Percentiles rank a stretch among this genome's conserved stretches.
Conservation (phyloP, 2,329 filamentous ascomycete species). For the Penicillium corylophilum region DNA sequence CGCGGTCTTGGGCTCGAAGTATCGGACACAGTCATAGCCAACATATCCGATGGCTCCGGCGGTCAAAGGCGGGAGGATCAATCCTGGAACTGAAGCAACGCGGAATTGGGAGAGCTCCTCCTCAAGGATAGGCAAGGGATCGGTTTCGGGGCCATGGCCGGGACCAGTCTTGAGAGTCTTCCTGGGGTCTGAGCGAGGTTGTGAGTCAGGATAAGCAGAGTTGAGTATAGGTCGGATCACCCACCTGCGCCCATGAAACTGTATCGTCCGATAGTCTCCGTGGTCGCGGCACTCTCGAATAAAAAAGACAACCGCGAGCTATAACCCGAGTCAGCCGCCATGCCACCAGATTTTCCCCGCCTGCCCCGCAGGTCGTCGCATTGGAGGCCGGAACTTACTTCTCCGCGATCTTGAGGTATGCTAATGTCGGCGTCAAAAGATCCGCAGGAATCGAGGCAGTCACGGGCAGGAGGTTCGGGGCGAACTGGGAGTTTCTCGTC, state of each 20-base stretch:
- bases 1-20: slow-evolving; percentile 97
- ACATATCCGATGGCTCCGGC: slow-evolving; percentile 96
- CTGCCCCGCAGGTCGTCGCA: neutral
- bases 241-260: slow-evolving; percentile 84
- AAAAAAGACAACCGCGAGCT: slow-evolving; percentile 81
- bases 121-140: slow-evolving; percentile 81
- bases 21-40: slow-evolving; percentile 94
- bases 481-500: slow-evolving; percentile 52
- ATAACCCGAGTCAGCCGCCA: slow-evolving; percentile 11
- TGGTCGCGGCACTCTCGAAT: slow-evolving; percentile 89
- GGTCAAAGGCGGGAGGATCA: slow-evolving; percentile 80
- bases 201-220: slow-evolving; percentile 10
- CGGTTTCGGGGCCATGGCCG: slow-evolving; percentile 77
- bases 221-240: slow-evolving; percentile 19
- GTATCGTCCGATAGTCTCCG: slow-evolving; percentile 89
- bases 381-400: slow-evolving; percentile 52
- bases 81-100: slow-evolving; percentile 77
- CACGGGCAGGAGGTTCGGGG: slow-evolving; percentile 77
- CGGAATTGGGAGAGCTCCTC: slow-evolving; percentile 74
- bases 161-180: slow-evolving; percentile 86
- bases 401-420: slow-evolving; percentile 86
- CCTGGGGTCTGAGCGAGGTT: slow-evolving; percentile 51
- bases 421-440: slow-evolving; percentile 88
- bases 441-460: slow-evolving; percentile 86
- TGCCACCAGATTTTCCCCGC: slow-evolving; percentile 4